Evolutionary conservation across 192 early-diverging fungal species (phyloP), one percentile per base, ranked within the genome.

Genomic region (Pilaira anomala): DNA sequence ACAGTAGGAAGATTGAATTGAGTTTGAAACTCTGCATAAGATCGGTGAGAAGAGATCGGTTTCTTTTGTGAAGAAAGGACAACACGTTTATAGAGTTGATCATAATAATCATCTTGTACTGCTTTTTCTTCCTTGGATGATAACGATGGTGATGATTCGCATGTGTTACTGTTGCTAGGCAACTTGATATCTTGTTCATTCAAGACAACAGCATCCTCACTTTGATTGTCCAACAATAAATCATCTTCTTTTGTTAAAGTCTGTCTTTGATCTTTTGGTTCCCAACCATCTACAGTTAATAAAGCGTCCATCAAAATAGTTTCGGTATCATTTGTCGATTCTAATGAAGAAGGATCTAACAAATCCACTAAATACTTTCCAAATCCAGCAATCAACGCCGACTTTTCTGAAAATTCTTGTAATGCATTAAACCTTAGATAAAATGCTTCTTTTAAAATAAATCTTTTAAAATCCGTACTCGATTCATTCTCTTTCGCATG

Each of bases 401-500:
- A 48, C 45, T 76, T 76, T 48, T 76, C 74, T 22, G 74, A 58
- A 63, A 63, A 70, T 49, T 76, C 74, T 48, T 51, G 55, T 57
- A 71, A 61, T 1, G 74, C 74, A 57, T 76, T 76, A 50, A 76
- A 76, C 7, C 68, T 52, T 18, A 76, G 28, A 40, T 76, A 76
- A 42, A 76, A 76, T 2, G 74, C 74, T 40, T 76, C 74, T 7
- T 57, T 42, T 8, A 76, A 52, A 21, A 68, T 68, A 64, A 76
- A 76, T 21, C 69, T 65, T 49, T 76, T 76, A n/a, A 76, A 76
- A 52, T 70, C 68, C 13, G 45, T 62, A 36, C 11, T 36, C 3
- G 59, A 8, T 18, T 63, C 68, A n/a, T 29, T 63, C 3, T 70
- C 68, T 57, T 39, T 53, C 4, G 56, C 45, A 12, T 54, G 62